Base-by-base conservation (phyloP, 129 eudicot species). In the Flaveria bidentis region DNA sequence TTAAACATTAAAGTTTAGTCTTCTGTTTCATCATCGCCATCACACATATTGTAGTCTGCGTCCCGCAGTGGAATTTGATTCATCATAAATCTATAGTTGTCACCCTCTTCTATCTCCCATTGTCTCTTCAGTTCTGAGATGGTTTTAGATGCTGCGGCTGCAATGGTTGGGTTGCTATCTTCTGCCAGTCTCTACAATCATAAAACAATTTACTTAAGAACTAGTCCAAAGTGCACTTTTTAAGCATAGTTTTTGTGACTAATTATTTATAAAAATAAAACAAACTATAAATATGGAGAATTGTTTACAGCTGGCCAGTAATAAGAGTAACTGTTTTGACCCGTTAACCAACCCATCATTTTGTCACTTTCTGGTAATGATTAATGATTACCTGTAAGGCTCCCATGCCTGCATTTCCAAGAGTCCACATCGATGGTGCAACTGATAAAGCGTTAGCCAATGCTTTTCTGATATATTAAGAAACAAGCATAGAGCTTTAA, bases 331-430 rank as follows among this genome's bases (percentile, higher is more conserved):
- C 26, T 8, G 18, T 26, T 55, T 73, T 73, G 57, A 41, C 77
- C 57, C 2, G 12, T 42, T 22, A 16, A 42, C 28, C 10, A 44
- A 28, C 26, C 69, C 68, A 1, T 26, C 30, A 26, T 26, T 26
- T 26, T 2, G 30, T 26, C 13, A 33, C 44, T 26, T 22, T 41
- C 68, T 14, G 6, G 13, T 56, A 8, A 4, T 25, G 56, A 81
- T 67, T n/a, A 67, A 58, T 13, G 61, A 52, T n/a, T 74, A 94
- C 99, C 97, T 89, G 97, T 69, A 95, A 87, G 53, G 99, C 99
- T 76, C 99, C 99, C 99, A 95, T 95, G 87, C 99, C 99, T 57
- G 99, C 99, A 80, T 95, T 95, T 83, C 99, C 99, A n/a, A 95
- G 96, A 17, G 97, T 95, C 99, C 97, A 95, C 96, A 95, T 91